Evolutionary conservation across 2,329 filamentous ascomycete species (phyloP), one percentile per base, ranked within the genome.

Genomic region (Fusarium albosuccineum): DNA sequence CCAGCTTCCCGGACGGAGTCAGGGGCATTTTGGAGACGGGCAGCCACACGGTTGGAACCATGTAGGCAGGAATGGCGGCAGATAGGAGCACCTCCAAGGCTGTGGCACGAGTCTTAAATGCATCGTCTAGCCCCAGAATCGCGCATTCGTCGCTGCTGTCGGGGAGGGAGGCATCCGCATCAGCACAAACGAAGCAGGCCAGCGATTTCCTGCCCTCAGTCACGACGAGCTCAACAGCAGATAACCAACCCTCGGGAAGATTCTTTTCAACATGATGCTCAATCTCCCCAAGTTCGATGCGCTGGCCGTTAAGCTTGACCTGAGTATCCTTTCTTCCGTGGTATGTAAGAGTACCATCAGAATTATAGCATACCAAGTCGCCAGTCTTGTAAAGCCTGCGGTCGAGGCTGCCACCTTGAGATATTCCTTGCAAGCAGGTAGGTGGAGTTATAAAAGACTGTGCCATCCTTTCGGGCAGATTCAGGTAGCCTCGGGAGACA

Each of bases 221-320:
- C 3, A 60, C 46, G 13, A 71, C 17, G 3, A 71, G 64, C 14
- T 73, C 70, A 4, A 73, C 70, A 2, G 70, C 68, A 22, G 62
- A 68, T 10, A 57, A 44, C 33, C 53, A 64, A 16, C 44, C 54
- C 5, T 60, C 33, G 1, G 58, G 34, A 0, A 73, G 54, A 3
- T 39, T 51, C 3, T 17, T 36, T 13, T 76, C 71, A 58, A 83
- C 77, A 51, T 83, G 77, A 62, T 80, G 77, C 59, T 84, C 82
- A 14, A 85, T 81, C 30, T 78, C 78, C 3, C 66, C 73, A 10
- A 86, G 78, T 73, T 86, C 89, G 40, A 88, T 80, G 34, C 86
- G 76, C 61, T 84, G 87, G 6, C 89, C 89, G 13, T 83, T 81
- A 5, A 90, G 75, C 74, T 90, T 90, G 36, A 89, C 81, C 69